Conservation (phyloP, 371 early-diverging fungal species). For the Rhizomucor miehei region DNA sequence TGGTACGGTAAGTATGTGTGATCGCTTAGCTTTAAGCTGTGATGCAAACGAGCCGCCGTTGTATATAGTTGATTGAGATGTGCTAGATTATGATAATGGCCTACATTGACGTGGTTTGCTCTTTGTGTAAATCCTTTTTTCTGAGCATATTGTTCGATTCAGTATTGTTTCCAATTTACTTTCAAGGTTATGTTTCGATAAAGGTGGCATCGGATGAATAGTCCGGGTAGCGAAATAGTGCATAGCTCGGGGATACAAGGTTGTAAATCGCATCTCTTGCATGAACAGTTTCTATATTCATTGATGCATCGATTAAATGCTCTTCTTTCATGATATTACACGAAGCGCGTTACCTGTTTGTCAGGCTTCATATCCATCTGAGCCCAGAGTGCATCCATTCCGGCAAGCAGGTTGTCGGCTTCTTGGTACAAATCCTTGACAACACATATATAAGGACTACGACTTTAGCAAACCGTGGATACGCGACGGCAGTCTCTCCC, state of each 20-base stretch:
- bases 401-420: not conserved
- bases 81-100: constrained; percentile 15
- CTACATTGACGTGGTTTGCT: constrained; percentile 2
- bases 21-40: constrained; percentile 38
- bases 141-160: too few relatives aligned
- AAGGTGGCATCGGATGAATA: not conserved
- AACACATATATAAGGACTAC: not conserved
- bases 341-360: not conserved
- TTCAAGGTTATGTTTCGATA: constrained; percentile 2
- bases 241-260: constrained; percentile 9
- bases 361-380: not conserved
- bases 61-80: constrained; percentile 48
- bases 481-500: too few relatives aligned
- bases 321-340: not conserved
- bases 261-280: constrained; percentile 7
- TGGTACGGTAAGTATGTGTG: constrained; percentile 61
- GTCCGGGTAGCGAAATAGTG: constrained; percentile 3
- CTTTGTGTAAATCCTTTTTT: too few relatives aligned
- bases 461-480: too few relatives aligned
- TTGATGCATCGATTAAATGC: constrained; percentile 4
- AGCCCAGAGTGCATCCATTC: not conserved
- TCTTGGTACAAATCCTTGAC: not conserved
- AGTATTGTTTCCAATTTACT: not conserved
- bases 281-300: constrained; percentile 2
- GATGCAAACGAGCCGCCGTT: constrained; percentile 47